Evolutionary conservation across 139 green algal genomes (phyloP), one percentile per base, ranked within the genome.

Genomic region (Haematococcus lacustris): DNA sequence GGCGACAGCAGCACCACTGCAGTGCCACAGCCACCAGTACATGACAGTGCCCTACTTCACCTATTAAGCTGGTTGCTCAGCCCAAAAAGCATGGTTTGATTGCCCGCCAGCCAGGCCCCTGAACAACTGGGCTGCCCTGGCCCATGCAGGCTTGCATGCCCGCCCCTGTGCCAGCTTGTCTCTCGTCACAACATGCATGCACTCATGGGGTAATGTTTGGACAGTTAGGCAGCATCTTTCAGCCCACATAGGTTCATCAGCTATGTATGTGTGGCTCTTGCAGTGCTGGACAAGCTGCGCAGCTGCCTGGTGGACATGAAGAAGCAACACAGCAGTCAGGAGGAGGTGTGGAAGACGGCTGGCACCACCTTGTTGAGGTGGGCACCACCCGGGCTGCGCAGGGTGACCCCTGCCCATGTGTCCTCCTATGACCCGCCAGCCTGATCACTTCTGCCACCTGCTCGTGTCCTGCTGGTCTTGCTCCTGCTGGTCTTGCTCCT

Each of bases 241-340:
- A 53, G 17, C 43, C 17, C 43, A 28, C 9, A 53, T 17, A 7
- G 57, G 9, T 9, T 35, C 57, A 35, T 33, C 57, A 64, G 9
- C 9, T 25, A 23, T 64, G 23, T 64, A 4, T 30, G 23, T 64
- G 57, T 41, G 61, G 6, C 17, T 41, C 7, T 68, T 68, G 61
- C 34, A 68, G 34, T 32, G 32, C 67, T 72, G 30, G 69, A 74
- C 13, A 83, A 84, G 66, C 78, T 93, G 78, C 86, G 93, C 1
- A 72, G 38, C 4, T 35, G 79, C 60, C 82, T 96, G 51, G 89
- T 97, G 38, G 78, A 63, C 25, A 93, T 98, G 78, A 98, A 98
- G 79, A 93, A 95, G 76, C 66, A 43, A 23, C 51, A 80, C 38
- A 63, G 71, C 3, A 51, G 90, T 26, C 90, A 89, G 26, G 88